phyloP scores from a whole-genome alignment of 2,329 filamentous ascomycete genomes.

The Cladophialophora carrionii region DNA sequence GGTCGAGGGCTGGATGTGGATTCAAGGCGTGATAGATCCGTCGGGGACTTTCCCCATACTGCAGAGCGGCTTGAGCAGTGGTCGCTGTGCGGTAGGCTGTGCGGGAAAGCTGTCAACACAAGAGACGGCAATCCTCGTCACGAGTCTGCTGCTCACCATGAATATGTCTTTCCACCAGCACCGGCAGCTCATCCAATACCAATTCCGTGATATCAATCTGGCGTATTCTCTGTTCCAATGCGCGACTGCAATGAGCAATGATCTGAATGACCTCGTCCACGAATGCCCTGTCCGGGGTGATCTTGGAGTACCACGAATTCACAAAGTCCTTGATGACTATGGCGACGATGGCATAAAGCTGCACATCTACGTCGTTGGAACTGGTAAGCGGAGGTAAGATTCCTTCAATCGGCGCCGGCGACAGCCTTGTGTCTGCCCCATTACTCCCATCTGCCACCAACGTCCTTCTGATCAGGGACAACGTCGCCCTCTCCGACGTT shows the following conservation, averaged over 20 bases:
- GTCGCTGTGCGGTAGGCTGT: constrained; percentile 74
- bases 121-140: constrained; percentile 11
- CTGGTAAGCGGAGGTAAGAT: constrained; percentile 89
- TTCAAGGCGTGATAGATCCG: constrained; percentile 81
- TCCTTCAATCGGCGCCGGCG: constrained; percentile 71
- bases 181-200: constrained; percentile 83
- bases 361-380: constrained; percentile 88
- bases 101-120: constrained; percentile 2
- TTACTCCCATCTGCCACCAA: constrained; percentile 62
- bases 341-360: constrained; percentile 89
- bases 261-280: constrained; percentile 85
- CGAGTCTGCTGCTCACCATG: constrained; percentile 60
- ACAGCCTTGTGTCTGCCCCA: constrained; percentile 60
- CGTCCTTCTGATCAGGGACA: constrained; percentile 77
- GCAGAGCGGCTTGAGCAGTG: constrained; percentile 60
- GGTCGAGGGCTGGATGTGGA: constrained; percentile 71
- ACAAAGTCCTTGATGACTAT: constrained; percentile 90
- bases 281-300: constrained; percentile 87
- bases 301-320: constrained; percentile 87
- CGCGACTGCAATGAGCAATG: constrained; percentile 87
- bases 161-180: constrained; percentile 77
- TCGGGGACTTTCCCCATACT: constrained; percentile 65
- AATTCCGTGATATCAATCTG: constrained; percentile 81
- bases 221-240: constrained; percentile 81
- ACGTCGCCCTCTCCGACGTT: constrained; percentile 76